Percentiles rank a stretch among this genome's conserved stretches.
phyloP scores from a whole-genome alignment of 2,329 filamentous ascomycete genomes.

The Dactylellina drechsleri region DNA sequence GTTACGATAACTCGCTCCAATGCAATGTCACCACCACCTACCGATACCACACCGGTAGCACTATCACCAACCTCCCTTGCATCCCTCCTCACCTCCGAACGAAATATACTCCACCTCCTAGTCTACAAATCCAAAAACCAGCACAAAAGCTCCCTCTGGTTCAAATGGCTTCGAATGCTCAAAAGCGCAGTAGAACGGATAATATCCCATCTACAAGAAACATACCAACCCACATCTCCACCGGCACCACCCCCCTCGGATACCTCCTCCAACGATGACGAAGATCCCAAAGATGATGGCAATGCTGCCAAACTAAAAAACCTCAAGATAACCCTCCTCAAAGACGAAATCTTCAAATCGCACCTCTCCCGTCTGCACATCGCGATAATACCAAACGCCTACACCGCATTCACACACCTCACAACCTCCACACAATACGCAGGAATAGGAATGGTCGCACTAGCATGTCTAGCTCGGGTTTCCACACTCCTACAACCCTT shows the following conservation, averaged over 20 bases:
- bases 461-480: constrained; percentile 72
- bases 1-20: neutral
- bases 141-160: constrained; percentile 84
- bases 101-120: constrained; percentile 74
- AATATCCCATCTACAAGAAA: constrained; percentile 61
- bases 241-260: neutral
- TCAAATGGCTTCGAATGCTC: constrained; percentile 76
- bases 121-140: constrained; percentile 91
- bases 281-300: neutral
- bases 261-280: constrained; percentile 60
- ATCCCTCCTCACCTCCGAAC: constrained; percentile 37
- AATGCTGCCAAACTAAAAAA: neutral
- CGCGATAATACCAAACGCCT: constrained; percentile 63
- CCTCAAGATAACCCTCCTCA: neutral
- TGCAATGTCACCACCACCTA: neutral
- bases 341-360: constrained; percentile 2
- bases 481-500: constrained; percentile 58
- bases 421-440: constrained; percentile 78
- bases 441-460: constrained; percentile 74
- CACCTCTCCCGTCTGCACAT: constrained; percentile 15
- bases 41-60: neutral
- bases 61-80: constrained; percentile 14
- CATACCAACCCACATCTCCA: constrained; percentile 53
- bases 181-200: constrained; percentile 73
- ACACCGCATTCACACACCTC: constrained; percentile 73